Conservation (phyloP, 2,329 filamentous ascomycete genomes). For the Cyphellophora attinorum region DNA sequence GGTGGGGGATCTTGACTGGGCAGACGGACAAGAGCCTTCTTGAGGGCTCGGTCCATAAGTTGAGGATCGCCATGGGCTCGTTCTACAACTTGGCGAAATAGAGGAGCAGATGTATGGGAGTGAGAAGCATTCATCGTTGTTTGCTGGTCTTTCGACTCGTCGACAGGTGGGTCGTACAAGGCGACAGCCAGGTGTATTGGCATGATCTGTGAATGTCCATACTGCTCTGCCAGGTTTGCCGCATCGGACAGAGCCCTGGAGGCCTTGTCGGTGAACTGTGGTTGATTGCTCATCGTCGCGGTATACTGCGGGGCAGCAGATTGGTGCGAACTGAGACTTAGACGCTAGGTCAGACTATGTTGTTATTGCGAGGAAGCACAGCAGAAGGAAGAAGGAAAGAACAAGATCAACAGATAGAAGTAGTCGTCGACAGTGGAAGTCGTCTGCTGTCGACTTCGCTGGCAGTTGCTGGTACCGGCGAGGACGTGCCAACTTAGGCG, state of each 20-base stretch:
- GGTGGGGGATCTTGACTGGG: conserved; percentile 93
- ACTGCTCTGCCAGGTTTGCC: conserved; percentile 78
- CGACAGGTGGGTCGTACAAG: conserved; percentile 35
- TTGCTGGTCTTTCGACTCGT: conserved; percentile 70
- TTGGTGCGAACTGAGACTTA: conserved; percentile 1
- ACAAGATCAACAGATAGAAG: too few relatives aligned
- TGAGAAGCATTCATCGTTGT: conserved; percentile 54
- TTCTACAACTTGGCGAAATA: conserved; percentile 92
- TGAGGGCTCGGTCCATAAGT: conserved; percentile 75
- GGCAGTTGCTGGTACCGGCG: too few relatives aligned
- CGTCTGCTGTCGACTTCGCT: too few relatives aligned
- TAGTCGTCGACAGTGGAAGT: too few relatives aligned
- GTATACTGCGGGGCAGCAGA: neutral
- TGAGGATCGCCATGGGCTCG: conserved; percentile 88
- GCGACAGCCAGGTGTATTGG: conserved; percentile 74
- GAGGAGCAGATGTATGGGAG: conserved; percentile 53
- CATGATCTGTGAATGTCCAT: conserved; percentile 81
- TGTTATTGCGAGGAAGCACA: too few relatives aligned
- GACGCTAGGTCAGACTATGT: too few relatives aligned
- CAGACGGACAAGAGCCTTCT: conserved; percentile 81
- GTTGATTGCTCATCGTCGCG: conserved; percentile 40
- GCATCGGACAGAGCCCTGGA: conserved; percentile 84
- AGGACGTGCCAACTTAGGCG: too few relatives aligned
- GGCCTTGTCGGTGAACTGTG: conserved; percentile 83
- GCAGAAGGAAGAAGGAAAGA: too few relatives aligned